Base-by-base conservation (phyloP, 495 filamentous ascomycete genomes). In the Friedmanniomyces simplex region DNA sequence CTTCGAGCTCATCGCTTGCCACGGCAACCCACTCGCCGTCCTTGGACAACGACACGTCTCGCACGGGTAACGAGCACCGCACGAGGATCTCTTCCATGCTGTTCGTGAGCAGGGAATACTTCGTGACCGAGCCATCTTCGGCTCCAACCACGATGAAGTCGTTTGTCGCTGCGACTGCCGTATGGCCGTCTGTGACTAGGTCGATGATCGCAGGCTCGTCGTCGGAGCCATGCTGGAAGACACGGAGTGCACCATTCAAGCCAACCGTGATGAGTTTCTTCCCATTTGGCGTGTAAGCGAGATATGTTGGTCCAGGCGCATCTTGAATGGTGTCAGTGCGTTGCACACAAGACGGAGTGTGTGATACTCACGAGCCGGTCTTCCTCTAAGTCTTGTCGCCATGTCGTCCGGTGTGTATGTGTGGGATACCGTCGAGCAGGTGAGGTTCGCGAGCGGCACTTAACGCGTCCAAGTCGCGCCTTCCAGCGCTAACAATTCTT, bases 1-100 rank as follows among this genome's bases (percentile, higher is more conserved):
- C 88, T 0, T 83, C 85, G 34, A 94, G 76, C 67, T 98, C 93
- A 72, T 98, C 94, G 79, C 91, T 96, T 30, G 94, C 87, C n/a
- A 97, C 87, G 37, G 93, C 93, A 49, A 80, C 85, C 94, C 89
- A 97, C 66, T 85, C 80, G 0, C 80, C 79, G 69, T 98, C 89
- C 7, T 81, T 83, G 3, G 89, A 91, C 16, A 97, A 72, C 0
- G 85, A 85, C 57, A 98, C 77, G 66, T 96, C 90, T 66, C 93
- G 78, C 14, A 95, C 80, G 8, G 93, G 86, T 10, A 98, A 74
- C 14, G 88, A 81, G 59, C 82, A 88, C 42, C 93, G 86, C 1
- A 89, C 79, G 37, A 97, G 79, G 52, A 93, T 82, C 59, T 82
- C 81, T 39, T 90, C 84, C 70, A 91, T 85, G 50, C 78, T 69